Base-by-base conservation (phyloP, 768 basidiomycete genomes). In the Mycena capillaripes region DNA sequence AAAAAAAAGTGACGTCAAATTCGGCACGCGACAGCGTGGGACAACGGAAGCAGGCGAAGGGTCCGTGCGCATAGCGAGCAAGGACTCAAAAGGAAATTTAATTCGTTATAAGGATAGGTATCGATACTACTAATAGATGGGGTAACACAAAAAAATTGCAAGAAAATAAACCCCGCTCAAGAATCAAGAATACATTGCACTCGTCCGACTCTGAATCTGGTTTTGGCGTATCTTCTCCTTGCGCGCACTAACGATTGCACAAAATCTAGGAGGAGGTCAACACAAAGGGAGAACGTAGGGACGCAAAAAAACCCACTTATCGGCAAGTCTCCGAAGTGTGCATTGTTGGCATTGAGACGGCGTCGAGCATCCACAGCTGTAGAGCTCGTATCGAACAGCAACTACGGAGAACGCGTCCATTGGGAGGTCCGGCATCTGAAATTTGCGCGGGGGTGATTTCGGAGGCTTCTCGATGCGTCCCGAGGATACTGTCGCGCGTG, bases 401-500 rank as follows among this genome's bases (percentile, higher is more conserved):
- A 44, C 46, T 19, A 58, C 44, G 25, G 58, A 30, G 36, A 30
- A 12, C 32, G 59, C 38, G 29, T 63, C 60, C 21, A 61, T 32
- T 1, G 63, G 58, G 29, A 56, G 32, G 58, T 50, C 44, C 14
- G 46, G 46, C 56, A 23, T 7, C 21, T 42, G 38, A 17, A 62
- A 32, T 19, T 25, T 36, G 34, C 66, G 66, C 17, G 71, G 55
- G 10, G 56, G 58, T 9, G 70, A 53, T 16, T 44, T 44, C 29
- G 63, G 48, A 12, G 55, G 48, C 25, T 72, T 72, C 56, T 72
- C 66, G 60, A 72, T 67, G 55, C 71, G 71, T 32, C 71, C 71
- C n/a, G 71, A 62, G 6, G 42, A 21, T 10, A 66, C 44, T 27
- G 34, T 52, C 32, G 32, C 58, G 10, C 56, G 57, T 2, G 64